Conservation (phyloP, 2,329 filamentous ascomycete genomes). For the Parastagonospora avenae region DNA sequence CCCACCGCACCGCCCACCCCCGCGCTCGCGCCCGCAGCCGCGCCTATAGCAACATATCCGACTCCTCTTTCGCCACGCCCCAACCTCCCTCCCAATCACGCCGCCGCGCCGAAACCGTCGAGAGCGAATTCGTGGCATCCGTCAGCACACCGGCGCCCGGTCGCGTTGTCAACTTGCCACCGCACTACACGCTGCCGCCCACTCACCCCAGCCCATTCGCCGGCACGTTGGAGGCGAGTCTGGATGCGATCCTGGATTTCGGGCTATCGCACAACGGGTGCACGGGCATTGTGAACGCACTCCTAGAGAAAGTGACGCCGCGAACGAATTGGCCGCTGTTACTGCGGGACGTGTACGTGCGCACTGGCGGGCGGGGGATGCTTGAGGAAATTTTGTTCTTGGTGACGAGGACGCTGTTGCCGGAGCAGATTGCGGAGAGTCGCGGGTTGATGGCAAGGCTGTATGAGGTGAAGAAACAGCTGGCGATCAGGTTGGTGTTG, state of each 20-base stretch:
- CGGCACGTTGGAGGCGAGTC: slow-evolving; percentile 25
- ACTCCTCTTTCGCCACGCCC: slow-evolving; percentile 4
- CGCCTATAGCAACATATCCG: slow-evolving; percentile 9
- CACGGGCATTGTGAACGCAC: slow-evolving; percentile 4
- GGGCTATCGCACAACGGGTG: background rate
- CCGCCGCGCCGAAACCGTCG: background rate
- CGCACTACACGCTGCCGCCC: slow-evolving; percentile 22
- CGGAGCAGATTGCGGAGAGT: slow-evolving; percentile 33
- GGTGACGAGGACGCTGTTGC: slow-evolving; percentile 28
- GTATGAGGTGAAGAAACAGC: slow-evolving; percentile 26
- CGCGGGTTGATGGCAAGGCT: slow-evolving; percentile 19
- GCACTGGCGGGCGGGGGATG: background rate
- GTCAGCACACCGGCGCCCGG: background rate
- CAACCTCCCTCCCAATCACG: slow-evolving; percentile 2
- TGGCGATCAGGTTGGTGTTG: slow-evolving; percentile 22
- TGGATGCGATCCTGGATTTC: slow-evolving; percentile 29
- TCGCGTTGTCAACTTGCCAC: slow-evolving; percentile 3
- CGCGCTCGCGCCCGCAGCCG: slow-evolving; percentile 1
- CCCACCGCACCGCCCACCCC: background rate
- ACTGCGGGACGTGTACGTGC: slow-evolving; percentile 2
- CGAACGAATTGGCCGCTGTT: slow-evolving; percentile 20
- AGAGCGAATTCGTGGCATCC: background rate
- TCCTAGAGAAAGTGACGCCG: slow-evolving; percentile 8
- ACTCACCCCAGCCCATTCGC: slow-evolving; percentile 29
- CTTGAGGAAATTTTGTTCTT: slow-evolving; percentile 29